Conservation (phyloP, 176 grass and related monocot species). For the Leersia perrieri region DNA sequence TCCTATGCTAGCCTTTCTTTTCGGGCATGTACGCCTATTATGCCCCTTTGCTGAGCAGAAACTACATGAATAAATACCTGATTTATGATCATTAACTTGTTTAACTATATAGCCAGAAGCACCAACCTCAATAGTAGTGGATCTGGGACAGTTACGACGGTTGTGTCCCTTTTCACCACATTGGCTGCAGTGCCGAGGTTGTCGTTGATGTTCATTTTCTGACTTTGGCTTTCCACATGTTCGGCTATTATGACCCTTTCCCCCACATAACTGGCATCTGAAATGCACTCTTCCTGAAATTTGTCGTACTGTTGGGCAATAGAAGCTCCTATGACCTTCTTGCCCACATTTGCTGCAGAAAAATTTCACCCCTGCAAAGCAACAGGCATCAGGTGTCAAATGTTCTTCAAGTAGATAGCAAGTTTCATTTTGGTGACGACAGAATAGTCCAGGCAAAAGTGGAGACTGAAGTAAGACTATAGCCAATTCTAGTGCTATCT, state of each 20-base stretch:
- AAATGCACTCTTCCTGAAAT: conserved; percentile 40
- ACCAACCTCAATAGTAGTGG: conserved; percentile 10
- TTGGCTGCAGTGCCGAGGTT: conserved; percentile 39
- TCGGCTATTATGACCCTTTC: conserved; percentile 62
- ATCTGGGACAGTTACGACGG: conserved; percentile 41
- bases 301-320: conserved; percentile 55
- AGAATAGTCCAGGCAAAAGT: background rate
- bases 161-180: conserved; percentile 63
- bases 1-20: conserved; percentile 30
- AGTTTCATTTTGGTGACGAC: background rate
- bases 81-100: conserved; percentile 28
- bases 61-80: conserved; percentile 58
- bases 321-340: conserved; percentile 80
- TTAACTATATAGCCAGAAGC: conserved; percentile 24
- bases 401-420: background rate
- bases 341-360: conserved; percentile 73
- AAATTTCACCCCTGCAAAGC: conserved; percentile 75
- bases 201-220: conserved; percentile 17
- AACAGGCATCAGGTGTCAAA: background rate
- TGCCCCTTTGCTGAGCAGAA: conserved; percentile 65
- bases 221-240: conserved; percentile 61
- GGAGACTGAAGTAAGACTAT: background rate
- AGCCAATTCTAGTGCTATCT: background rate
- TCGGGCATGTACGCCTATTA: conserved; percentile 65
- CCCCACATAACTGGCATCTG: conserved; percentile 75